These are phyloP conservation scores for Sabuloglossum arenarium DNA, from an alignment of 495 filamentous ascomycete genomes.

Conservation along the genomic window DNA sequence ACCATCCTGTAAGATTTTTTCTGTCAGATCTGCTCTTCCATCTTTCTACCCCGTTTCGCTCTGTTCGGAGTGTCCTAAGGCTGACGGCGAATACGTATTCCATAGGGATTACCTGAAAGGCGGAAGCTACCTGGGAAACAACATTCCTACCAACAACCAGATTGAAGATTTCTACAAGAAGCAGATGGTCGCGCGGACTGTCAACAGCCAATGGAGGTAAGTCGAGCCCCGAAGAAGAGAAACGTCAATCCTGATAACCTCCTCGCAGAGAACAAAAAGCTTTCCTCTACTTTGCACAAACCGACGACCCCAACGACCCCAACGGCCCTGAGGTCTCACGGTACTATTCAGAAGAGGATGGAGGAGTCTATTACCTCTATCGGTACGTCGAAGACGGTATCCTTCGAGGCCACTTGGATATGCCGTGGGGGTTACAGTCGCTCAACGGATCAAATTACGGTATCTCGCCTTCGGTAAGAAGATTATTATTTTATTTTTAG, in stretches of 20 bases:
- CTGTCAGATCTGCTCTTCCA: too few species aligned
- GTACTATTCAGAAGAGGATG: conserved; percentile 1
- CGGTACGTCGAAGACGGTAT: not conserved
- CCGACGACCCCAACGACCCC: conserved; percentile 1
- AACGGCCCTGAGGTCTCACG: not conserved
- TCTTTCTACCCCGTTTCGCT: too few species aligned
- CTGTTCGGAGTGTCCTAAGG: too few species aligned
- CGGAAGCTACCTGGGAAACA: conserved; percentile 2
- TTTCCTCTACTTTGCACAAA: not conserved
- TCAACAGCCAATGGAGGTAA: conserved; percentile 5
- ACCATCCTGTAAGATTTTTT: conserved; percentile 5
- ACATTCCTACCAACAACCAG: not conserved
- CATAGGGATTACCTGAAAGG: conserved; percentile 2
- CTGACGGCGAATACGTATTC: not conserved
- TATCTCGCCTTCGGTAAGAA: not conserved
- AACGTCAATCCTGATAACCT: not conserved
- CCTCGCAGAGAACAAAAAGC: not conserved
- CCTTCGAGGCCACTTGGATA: conserved; percentile 1
- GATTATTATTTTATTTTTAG: too few species aligned
- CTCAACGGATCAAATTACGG: not conserved
- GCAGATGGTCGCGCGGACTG: conserved; percentile 2
- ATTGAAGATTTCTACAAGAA: conserved; percentile 7
- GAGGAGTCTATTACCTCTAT: conserved; percentile 4
- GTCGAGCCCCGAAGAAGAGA: not conserved
- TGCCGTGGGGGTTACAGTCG: not conserved